A percentile compares a stretch with the other conserved stretches of the same genome.
Conservation (phyloP, 2,329 filamentous ascomycete genomes). For the Aureobasidium sp. region DNA sequence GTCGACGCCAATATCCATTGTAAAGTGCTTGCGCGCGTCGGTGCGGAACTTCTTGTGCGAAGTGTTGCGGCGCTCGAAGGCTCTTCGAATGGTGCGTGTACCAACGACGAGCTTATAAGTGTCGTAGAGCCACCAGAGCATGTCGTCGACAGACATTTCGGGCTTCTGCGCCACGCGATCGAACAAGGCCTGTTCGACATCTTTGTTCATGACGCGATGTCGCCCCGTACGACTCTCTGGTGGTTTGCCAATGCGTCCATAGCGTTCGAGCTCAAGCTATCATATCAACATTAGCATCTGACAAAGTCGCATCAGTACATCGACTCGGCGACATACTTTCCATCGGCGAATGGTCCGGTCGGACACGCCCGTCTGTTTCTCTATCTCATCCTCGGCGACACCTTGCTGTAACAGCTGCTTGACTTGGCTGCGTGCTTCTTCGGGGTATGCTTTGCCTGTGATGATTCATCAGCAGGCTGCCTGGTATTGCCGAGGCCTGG, state of each 20-base stretch:
- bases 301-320: no score
- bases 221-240: conserved; percentile 31
- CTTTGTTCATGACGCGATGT: conserved; percentile 30
- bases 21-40: conserved; percentile 21
- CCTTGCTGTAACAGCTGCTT: conserved; percentile 28
- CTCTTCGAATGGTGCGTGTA: conserved; percentile 32
- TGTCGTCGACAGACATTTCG: conserved; percentile 32
- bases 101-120: conserved; percentile 32
- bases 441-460: conserved; percentile 25
- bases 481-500: conserved; percentile 6
- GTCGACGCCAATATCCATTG: background rate
- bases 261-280: conserved; percentile 30
- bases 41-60: conserved; percentile 24
- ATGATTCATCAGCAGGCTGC: background rate
- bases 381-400: conserved; percentile 31
- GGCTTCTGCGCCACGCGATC: conserved; percentile 30
- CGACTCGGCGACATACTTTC: conserved; percentile 21
- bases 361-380: conserved; percentile 32
- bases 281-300: background rate
- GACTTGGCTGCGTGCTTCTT: conserved; percentile 25
- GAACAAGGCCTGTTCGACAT: conserved; percentile 31
- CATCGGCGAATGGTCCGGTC: conserved; percentile 31
- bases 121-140: conserved; percentile 35
- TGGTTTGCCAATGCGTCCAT: conserved; percentile 33
- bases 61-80: conserved; percentile 28